Evolutionary conservation across 2,329 filamentous ascomycete genomes (phyloP), one percentile per base, ranked within the genome.

Genomic region (Talaromyces sp.): DNA sequence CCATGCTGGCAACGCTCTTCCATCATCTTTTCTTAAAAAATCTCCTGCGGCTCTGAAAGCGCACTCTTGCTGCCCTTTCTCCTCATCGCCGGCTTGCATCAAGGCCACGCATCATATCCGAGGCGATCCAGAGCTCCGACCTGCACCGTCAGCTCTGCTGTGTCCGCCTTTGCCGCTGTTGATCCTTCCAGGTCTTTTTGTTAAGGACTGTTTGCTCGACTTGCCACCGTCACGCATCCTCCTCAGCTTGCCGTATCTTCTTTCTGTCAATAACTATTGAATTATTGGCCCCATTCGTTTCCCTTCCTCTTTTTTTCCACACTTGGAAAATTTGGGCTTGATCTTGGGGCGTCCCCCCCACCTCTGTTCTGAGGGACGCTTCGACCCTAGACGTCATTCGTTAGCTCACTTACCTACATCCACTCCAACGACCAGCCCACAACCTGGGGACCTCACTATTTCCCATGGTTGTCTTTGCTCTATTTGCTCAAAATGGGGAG

Each of bases 401-500:
- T 56, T 51, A 56, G 44, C 60, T 58, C 50, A 18, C 28, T 31
- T 12, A 31, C 50, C 33, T 14, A 50, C 47, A 16, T 31, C 28
- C 54, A 61, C 42, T 40, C 27, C 57, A 33, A 47, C 60, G 42
- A 44, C 52, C 61, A 56, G 40, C 72, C 67, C 63, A 61, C 34
- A 65, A 68, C 68, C 65, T 66, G 68, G 68, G 66, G 67, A 64
- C 63, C 57, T 62, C 59, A 64, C 28, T 64, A 65, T 66, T 70
- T 76, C 75, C 75, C 70, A 78, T 78, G 76, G 72, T 76, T 73
- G 70, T 66, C 74, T 71, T 71, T 67, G 65, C 67, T 61, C 66
- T 63, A 57, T 63, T 70, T 66, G 66, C 67, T 66, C 68, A 77
- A 68, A 67, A 81, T 81, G 78, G 79, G 79, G 78, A 81, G 78